Percentiles rank a stretch among this genome's conserved stretches.
These are phyloP conservation scores for Coniophora puteana DNA, from an alignment of 1,284 basidiomycete genomes.

Conservation along the genomic window DNA sequence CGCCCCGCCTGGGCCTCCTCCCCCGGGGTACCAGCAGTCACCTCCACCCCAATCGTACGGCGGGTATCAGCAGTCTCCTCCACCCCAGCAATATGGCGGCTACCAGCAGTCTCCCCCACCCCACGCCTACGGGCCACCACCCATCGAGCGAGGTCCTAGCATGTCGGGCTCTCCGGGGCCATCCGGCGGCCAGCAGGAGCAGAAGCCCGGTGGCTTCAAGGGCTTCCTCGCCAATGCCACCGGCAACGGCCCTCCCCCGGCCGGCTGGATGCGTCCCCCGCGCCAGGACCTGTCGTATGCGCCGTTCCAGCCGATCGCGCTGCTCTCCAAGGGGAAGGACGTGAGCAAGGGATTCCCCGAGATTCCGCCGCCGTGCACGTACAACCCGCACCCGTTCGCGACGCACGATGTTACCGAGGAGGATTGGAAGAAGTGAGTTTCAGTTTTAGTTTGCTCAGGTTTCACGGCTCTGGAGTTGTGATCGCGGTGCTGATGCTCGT, in stretches of 20 bases:
- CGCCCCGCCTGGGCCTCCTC: too few species aligned
- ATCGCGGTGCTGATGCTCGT: neutral
- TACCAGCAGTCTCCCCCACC: slow-evolving; percentile 1
- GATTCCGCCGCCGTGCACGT: slow-evolving; percentile 24
- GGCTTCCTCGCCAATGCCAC: neutral
- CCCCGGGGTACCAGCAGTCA: slow-evolving; percentile 16
- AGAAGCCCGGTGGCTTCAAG: neutral
- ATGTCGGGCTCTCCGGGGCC: slow-evolving; percentile 1
- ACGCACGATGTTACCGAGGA: slow-evolving; percentile 27
- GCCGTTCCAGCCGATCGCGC: slow-evolving; percentile 25
- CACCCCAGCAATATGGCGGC: neutral
- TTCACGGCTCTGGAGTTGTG: neutral
- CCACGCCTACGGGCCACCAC: neutral
- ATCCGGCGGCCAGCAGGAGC: too few species aligned
- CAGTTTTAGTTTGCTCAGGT: too few species aligned
- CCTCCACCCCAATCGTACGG: slow-evolving; percentile 1
- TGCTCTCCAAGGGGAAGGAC: slow-evolving; percentile 20
- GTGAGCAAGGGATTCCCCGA: slow-evolving; percentile 23
- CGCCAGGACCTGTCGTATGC: slow-evolving; percentile 14
- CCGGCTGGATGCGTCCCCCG: slow-evolving; percentile 23
- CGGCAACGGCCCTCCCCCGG: too few species aligned
- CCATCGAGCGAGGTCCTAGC: too few species aligned
- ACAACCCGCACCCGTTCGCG: slow-evolving; percentile 22
- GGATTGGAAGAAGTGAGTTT: slow-evolving; percentile 28
- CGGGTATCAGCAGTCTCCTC: too few species aligned